Percentiles rank a stretch among this genome's conserved stretches.
Evolutionary conservation across 208 protist genomes (phyloP).

Genomic region (Leishmania tarentolae): DNA sequence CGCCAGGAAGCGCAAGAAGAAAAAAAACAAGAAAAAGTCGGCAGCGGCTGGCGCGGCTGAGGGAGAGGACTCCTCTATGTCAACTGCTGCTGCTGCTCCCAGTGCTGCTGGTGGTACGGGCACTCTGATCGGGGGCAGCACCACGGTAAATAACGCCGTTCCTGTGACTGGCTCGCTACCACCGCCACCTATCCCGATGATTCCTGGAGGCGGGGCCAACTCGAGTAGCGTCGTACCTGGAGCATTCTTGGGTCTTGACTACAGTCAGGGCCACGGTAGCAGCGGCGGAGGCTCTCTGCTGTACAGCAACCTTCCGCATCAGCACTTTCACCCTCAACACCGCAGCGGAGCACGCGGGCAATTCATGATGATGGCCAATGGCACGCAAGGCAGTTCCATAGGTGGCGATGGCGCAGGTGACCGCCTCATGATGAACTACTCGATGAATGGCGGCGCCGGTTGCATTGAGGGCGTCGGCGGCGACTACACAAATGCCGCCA

Average conservation of each 20-base stretch:
- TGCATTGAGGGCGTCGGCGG: not conserved
- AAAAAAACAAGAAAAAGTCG: conserved; percentile 31
- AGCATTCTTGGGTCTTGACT: not conserved
- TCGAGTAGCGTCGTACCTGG: not conserved
- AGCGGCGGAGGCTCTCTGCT: not conserved
- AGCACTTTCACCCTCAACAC: conserved; percentile 6
- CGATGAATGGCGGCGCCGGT: not conserved
- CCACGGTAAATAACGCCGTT: not conserved
- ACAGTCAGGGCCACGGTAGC: not conserved
- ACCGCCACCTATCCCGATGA: conserved; percentile 2
- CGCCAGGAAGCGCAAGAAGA: conserved; percentile 43
- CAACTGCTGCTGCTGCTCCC: not conserved
- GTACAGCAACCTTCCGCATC: not conserved
- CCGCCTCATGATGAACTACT: conserved; percentile 4
- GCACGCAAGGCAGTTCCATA: not conserved
- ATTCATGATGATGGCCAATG: not conserved
- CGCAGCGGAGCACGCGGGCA: conserved; percentile 2
- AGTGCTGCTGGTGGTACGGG: conserved; percentile 2
- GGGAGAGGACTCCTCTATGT: not conserved
- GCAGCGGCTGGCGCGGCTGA: not conserved
- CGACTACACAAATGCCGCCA: not conserved
- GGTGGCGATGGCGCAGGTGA: conserved; percentile 3
- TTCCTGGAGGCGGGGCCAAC: not conserved
- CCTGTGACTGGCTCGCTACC: not conserved
- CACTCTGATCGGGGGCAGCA: not conserved